Base-by-base conservation (phyloP, 1,139 yeast species). In the Lodderomyces orthopsilosis region DNA sequence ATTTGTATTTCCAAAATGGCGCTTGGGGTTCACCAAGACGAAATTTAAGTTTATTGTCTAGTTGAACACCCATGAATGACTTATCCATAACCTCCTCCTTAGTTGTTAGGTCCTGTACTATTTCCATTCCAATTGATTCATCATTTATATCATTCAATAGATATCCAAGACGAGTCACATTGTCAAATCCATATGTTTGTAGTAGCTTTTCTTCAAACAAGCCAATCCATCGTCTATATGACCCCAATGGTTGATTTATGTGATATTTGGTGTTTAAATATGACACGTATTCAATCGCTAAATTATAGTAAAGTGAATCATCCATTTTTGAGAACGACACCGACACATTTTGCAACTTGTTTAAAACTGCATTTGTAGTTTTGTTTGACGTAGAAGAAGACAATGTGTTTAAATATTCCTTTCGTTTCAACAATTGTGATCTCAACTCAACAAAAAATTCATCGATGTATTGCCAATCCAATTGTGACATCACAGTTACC, bases 1-100 rank as follows among this genome's bases (percentile, higher is more conserved):
- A 37, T 14, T 15, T 19, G 19, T 37, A 37, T 5, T 37, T 27
- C 40, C 40, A 37, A 41, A 38, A 38, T 21, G 21, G 17, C 3
- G 15, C 36, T 12, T 9, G 10, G 6, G 34, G 26, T 22, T 3
- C 12, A n/a, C 26, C 37, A 6, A 34, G 17, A 8, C 37, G 24
- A 14, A 34, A 34, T 26, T 21, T 22, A 6, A 34, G 12, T n/a
- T 19, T 34, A 6, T 6, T 6, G 15, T 22, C 12, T 4, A 34
- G 2, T 3, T 19, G 18, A 34, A 14, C 15, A 8, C 26, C 26
- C 26, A 34, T 18, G 10, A 34, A 34, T 4, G 37, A 34, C 10
- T 18, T 34, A 6, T 34, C 37, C 26, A 34, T 9, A 10, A 6
- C 21, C 26, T 22, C 37, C n/a, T 34, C 12, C 9, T n/a, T 9